Base-by-base conservation (phyloP, 805 yeast genomes). In the Jamesozyma gamospora region DNA sequence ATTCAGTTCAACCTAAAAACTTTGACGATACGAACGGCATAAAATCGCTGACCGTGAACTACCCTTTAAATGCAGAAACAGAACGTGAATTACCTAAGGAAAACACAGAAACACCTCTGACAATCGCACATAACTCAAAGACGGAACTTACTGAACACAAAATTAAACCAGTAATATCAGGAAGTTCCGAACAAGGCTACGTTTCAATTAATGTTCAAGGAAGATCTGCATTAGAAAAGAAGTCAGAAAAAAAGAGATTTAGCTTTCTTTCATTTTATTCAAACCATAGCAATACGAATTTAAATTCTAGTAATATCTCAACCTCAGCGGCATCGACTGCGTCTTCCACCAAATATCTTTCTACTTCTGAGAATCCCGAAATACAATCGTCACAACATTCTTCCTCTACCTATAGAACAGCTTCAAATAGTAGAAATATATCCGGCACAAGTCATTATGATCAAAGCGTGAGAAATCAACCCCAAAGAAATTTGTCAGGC, bases 181-280 rank as follows among this genome's bases (percentile, higher is more conserved):
- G 24, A 8, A 8, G 8, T 6, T 21, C 24, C 24, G 24, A 21
- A 21, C 24, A 21, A 21, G 24, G 24, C 24, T 30, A 32, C 27
- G n/a, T 26, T 7, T 29, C 38, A 3, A 13, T 35, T n/a, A 27
- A 35, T 21, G 29, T 27, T 15, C n/a, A 31, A 13, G 27, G 35
- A 1, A 40, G 37, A 13, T 16, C 33, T 14, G 34, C 28, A 10
- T 17, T 35, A 18, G 41, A 35, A n/a, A 39, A 33, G 10, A 32
- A 24, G 18, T 32, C 38, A 15, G 32, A 36, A 17, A 43, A 28
- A 19, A 43, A 41, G 25, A 38, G 50, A 33, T 47, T 47, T 18
- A 47, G 50, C 37, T 42, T 47, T 26, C 29, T 45, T 13, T 47
- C 50, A 19, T 41, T 45, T 31, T 40, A 40, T 19, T 42, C 48